Base-by-base conservation (phyloP, 2,329 filamentous ascomycete genomes). In the Ophiostoma sp. region DNA sequence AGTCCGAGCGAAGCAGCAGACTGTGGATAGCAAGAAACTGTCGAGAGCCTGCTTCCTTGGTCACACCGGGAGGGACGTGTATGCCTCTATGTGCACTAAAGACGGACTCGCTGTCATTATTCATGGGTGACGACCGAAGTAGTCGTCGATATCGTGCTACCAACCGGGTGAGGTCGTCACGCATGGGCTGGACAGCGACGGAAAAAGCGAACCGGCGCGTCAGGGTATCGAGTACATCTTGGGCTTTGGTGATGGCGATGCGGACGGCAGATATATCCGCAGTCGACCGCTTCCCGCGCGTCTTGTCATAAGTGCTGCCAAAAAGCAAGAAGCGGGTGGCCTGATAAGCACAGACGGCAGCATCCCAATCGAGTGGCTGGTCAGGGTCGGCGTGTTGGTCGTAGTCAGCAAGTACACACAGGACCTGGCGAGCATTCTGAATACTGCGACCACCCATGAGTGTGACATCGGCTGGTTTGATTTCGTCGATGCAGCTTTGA, bases 361-460 rank as follows among this genome's bases (percentile, higher is more conserved):
- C 69, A 22, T 71, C 69, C 69, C 69, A 71, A 28, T 71, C 69
- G 1, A 71, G 28, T 15, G 69, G 69, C 69, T 71, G 69, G 28
- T 11, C n/a, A 0, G 69, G 69, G 25, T 71, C 69, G 8, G 55
- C 69, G 12, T 71, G 69, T 9, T 71, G 69, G 55, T 71, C 69
- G n/a, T 71, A 71, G 39, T 71, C 69, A 11, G 39, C 39, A 0
- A 71, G 25, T 6, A 71, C 69, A 9, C 55, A 50, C 1, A 71
- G 25, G 2, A 71, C 69, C 12, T 63, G 69, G 15, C 55, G 39
- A 3, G 69, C 69, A 36, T 71, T 71, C 25, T 71, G 69, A 8
- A 71, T 42, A 19, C 55, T 52, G 17, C 69, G 69, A 19, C 55
- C 57, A 11, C 69, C 69, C 39, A 71, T 33, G 3, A 52, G 36